Evolutionary conservation across 176 grass and related monocot species (phyloP).

Genomic region (Typha latifolia): DNA sequence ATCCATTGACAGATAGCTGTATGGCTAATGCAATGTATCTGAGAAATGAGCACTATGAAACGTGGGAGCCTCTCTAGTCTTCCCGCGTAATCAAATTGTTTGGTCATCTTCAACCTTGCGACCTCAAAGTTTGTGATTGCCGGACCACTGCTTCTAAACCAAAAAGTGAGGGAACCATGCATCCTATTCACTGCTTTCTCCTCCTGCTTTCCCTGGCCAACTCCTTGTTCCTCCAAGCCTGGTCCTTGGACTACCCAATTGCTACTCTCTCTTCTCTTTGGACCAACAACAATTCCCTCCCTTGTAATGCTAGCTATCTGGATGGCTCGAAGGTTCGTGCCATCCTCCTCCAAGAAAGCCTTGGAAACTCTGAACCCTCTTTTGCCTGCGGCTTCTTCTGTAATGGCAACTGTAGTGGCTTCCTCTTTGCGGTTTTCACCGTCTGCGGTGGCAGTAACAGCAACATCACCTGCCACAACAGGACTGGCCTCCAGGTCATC

Average conservation of each 20-base stretch:
- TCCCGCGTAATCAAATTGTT: no score
- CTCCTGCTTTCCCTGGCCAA: constrained; percentile 6
- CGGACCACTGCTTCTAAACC: no score
- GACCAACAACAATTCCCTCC: background rate
- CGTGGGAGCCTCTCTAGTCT: no score
- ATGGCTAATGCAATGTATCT: no score
- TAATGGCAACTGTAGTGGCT: constrained; percentile 8
- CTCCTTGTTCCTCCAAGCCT: background rate
- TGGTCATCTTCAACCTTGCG: no score
- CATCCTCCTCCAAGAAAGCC: background rate
- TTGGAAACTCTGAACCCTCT: constrained; percentile 4
- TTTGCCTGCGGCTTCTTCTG: constrained; percentile 45
- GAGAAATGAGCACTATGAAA: no score
- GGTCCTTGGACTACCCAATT: background rate
- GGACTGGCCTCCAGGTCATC: constrained; percentile 1
- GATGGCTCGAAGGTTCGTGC: background rate
- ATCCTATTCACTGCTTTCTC: background rate
- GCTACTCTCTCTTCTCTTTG: background rate
- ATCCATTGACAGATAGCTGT: no score
- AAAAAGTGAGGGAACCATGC: no score
- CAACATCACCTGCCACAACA: background rate
- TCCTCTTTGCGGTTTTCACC: constrained; percentile 1
- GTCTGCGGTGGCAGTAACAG: background rate
- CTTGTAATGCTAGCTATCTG: background rate
- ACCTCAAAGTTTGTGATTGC: no score